Conservation (phyloP, 371 early-diverging fungal genomes). For the Fennellomyces sp. region DNA sequence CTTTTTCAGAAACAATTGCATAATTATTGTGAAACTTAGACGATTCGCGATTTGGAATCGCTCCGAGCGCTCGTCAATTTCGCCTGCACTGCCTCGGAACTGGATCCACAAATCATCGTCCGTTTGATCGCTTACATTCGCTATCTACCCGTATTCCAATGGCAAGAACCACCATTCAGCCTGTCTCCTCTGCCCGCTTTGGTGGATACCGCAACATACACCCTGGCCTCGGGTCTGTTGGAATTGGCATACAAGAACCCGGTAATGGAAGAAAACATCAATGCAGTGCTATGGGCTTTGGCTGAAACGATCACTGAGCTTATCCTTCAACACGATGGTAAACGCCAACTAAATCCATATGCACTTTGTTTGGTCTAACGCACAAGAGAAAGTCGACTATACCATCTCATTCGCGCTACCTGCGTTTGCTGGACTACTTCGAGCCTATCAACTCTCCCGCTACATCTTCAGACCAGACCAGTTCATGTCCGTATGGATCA, state of each 20-base stretch:
- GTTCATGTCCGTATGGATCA: constrained; percentile 48
- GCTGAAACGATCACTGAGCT: constrained; percentile 12
- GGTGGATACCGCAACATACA: constrained; percentile 42
- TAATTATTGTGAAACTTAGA: background rate
- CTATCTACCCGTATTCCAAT: constrained; percentile 29
- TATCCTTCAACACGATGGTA: constrained; percentile 9
- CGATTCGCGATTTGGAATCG: background rate
- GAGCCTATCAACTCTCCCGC: constrained; percentile 62
- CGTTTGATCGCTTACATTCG: constrained; percentile 38
- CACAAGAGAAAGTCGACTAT: no score
- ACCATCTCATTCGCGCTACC: constrained; percentile 66
- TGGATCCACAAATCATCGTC: constrained; percentile 28
- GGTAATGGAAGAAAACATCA: constrained; percentile 41
- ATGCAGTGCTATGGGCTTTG: constrained; percentile 21
- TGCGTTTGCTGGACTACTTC: constrained; percentile 65
- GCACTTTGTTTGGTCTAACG: no score
- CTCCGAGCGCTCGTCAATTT: background rate
- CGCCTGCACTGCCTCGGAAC: background rate
- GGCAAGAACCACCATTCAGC: constrained; percentile 22
- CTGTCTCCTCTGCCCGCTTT: constrained; percentile 15
- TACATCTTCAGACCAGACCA: constrained; percentile 50
- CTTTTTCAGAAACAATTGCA: background rate
- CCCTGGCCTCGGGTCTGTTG: constrained; percentile 46
- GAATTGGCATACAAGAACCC: constrained; percentile 46
- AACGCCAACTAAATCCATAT: background rate